phyloP scores from a whole-genome alignment of 2,329 filamentous ascomycete genomes.

The Ophiostoma triangulosporum region DNA sequence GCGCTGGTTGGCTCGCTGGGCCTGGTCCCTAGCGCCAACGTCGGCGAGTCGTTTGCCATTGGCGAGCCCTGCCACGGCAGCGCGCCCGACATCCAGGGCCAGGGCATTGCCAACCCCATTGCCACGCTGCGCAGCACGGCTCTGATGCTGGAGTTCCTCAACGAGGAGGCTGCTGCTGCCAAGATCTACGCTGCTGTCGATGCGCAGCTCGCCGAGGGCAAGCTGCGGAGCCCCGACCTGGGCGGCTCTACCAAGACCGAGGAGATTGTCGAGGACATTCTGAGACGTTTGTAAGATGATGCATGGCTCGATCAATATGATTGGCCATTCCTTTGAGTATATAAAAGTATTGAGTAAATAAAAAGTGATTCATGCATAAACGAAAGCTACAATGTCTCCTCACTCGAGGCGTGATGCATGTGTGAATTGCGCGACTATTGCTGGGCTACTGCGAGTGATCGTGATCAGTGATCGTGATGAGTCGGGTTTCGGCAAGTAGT shows the following conservation, averaged over 20 bases:
- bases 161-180: constrained; percentile 73
- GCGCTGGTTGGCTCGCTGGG: constrained; percentile 86
- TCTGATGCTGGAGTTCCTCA: constrained; percentile 91
- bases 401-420: too few species aligned
- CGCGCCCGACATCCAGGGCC: constrained; percentile 88
- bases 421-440: too few species aligned
- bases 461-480: too few species aligned
- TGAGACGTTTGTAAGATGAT: constrained; percentile 55
- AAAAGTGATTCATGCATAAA: too few species aligned
- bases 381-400: too few species aligned
- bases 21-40: constrained; percentile 88
- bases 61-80: constrained; percentile 96
- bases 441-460: too few species aligned
- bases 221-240: constrained; percentile 74
- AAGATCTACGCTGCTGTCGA: constrained; percentile 88
- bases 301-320: too few species aligned
- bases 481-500: too few species aligned
- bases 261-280: constrained; percentile 76
- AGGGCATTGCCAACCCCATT: constrained; percentile 90
- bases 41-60: constrained; percentile 87
- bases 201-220: constrained; percentile 72
- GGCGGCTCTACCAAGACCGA: constrained; percentile 76
- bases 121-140: constrained; percentile 84
- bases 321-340: too few species aligned
- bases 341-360: not conserved